Evolutionary conservation across 805 yeast genomes (phyloP).

Genomic region (Hanseniaspora occidentalis): DNA sequence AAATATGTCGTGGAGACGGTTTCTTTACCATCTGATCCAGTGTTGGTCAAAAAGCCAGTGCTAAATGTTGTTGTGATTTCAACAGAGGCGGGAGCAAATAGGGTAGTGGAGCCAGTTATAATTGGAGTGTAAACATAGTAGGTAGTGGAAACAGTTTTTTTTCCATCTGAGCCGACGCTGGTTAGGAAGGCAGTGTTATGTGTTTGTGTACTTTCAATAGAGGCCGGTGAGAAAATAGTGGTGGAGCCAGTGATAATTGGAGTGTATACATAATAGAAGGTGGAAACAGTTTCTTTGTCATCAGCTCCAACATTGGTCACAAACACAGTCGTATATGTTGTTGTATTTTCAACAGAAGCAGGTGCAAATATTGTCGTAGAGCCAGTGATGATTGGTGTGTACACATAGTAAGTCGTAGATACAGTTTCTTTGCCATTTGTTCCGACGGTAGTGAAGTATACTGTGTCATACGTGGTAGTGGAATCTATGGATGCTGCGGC

Average conservation of each 20-base stretch:
- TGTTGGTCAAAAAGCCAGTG: too few species aligned
- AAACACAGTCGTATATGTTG: too few species aligned
- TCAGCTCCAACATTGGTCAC: background rate
- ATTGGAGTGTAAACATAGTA: background rate
- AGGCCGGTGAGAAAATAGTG: too few species aligned
- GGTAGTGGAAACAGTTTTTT: slow-evolving; percentile 1
- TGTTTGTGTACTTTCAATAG: too few species aligned
- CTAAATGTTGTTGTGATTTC: too few species aligned
- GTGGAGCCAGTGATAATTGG: slow-evolving; percentile 1
- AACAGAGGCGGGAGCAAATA: too few species aligned
- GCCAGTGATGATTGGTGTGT: slow-evolving; percentile 3
- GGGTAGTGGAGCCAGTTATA: too few species aligned
- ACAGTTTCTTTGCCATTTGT: background rate
- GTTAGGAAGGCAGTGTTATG: slow-evolving; percentile 1
- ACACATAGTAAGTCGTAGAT: slow-evolving; percentile 1
- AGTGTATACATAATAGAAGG: background rate
- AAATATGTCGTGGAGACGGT: too few species aligned
- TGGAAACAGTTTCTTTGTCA: slow-evolving; percentile 1
- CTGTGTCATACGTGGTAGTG: slow-evolving; percentile 3
- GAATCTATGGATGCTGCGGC: slow-evolving; percentile 5
- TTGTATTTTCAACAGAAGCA: too few species aligned
- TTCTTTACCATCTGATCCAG: too few species aligned
- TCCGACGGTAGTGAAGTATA: slow-evolving; percentile 3
- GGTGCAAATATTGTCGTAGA: slow-evolving; percentile 1
- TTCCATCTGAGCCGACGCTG: background rate